Conservation (phyloP, 139 green algal species). For the Desmodesmus armatus region DNA sequence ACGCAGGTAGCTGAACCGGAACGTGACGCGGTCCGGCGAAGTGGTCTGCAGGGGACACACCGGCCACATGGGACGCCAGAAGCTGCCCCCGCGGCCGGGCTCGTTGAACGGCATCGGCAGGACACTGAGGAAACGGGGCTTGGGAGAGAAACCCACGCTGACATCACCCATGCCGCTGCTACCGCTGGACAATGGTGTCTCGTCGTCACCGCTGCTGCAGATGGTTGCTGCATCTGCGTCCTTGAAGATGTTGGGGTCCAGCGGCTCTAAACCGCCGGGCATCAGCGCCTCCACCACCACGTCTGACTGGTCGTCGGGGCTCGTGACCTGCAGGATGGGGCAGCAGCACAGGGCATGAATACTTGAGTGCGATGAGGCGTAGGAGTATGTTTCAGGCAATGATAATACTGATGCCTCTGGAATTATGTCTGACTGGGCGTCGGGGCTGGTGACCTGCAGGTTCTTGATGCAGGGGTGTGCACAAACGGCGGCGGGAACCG, state of each 20-base stretch:
- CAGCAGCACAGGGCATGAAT: too few relatives aligned
- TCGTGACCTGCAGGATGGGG: too few relatives aligned
- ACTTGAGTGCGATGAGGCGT: too few relatives aligned
- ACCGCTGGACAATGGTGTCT: not conserved
- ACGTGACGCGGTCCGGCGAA: conserved; percentile 51
- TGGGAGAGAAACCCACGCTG: not conserved
- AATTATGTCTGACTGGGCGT: too few relatives aligned
- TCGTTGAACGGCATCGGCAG: not conserved
- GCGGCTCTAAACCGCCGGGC: conserved; percentile 73
- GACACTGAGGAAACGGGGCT: not conserved
- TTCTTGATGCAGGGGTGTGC: too few relatives aligned
- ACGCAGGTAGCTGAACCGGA: conserved; percentile 50
- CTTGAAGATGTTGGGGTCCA: conserved; percentile 63
- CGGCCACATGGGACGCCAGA: conserved; percentile 17
- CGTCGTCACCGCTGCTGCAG: conserved; percentile 32
- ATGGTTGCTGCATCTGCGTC: conserved; percentile 14
- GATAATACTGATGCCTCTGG: too few relatives aligned
- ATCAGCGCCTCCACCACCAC: conserved; percentile 65
- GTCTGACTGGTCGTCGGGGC: conserved; percentile 63
- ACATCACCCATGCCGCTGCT: not conserved
- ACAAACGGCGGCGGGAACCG: too few relatives aligned
- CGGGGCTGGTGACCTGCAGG: too few relatives aligned
- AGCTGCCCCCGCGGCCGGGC: not conserved
- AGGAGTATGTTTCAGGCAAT: too few relatives aligned
- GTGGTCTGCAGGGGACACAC: conserved; percentile 54